Evolutionary conservation across 1,284 basidiomycete genomes (phyloP).

Genomic region (Leucoagaricus sp.): DNA sequence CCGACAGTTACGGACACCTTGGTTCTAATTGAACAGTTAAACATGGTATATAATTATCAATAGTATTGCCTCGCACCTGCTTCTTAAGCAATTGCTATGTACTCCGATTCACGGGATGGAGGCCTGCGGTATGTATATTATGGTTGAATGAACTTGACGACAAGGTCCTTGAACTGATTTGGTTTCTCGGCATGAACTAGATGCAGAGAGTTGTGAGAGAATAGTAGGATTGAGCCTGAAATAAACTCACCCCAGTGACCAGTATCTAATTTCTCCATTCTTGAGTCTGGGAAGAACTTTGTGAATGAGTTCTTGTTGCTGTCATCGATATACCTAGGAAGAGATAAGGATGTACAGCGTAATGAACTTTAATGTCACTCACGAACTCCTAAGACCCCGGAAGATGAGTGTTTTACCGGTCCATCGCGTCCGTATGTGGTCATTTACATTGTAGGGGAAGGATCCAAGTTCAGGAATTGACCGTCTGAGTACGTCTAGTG

Average conservation of each 20-base stretch:
- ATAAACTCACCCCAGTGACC: constrained; percentile 28
- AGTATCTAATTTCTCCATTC: constrained; percentile 25
- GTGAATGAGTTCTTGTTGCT: constrained; percentile 22
- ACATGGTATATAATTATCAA: too few relatives aligned
- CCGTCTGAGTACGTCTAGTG: constrained; percentile 63
- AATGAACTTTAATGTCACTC: constrained; percentile 24
- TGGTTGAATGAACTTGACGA: constrained; percentile 5
- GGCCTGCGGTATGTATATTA: not conserved
- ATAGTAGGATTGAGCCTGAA: not conserved
- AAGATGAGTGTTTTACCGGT: constrained; percentile 70
- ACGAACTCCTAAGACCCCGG: constrained; percentile 80
- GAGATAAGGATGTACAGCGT: not conserved
- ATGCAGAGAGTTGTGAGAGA: not conserved
- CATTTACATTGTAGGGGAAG: constrained; percentile 61
- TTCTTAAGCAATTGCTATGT: too few relatives aligned
- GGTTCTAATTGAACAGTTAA: too few relatives aligned
- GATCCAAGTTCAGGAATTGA: constrained; percentile 69
- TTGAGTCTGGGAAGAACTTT: constrained; percentile 26
- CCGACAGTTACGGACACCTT: not conserved
- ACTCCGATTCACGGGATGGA: too few relatives aligned
- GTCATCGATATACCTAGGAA: constrained; percentile 25
- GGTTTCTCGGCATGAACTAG: constrained; percentile 28
- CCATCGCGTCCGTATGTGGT: constrained; percentile 56
- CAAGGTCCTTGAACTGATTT: constrained; percentile 12
- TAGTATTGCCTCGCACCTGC: too few relatives aligned